Evolutionary conservation across 306 rosid genomes (phyloP).

Genomic region (Glycine tomentella): DNA sequence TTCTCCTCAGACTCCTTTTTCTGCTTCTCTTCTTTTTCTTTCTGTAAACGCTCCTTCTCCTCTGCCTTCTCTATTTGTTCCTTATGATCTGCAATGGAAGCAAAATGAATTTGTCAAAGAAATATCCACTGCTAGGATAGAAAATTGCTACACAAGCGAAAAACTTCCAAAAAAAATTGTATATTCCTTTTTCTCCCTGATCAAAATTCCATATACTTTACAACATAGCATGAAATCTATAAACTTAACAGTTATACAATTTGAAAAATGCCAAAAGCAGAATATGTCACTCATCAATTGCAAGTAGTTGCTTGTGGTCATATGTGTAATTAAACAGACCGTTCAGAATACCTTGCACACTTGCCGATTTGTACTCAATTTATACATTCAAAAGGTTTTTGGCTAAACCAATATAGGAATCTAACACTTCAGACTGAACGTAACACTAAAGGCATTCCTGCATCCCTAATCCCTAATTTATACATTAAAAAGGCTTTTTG

Average conservation of each 20-base stretch:
- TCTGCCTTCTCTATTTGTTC: constrained; percentile 95
- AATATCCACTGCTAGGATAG: constrained; percentile 18
- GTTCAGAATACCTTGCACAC: constrained; percentile 31
- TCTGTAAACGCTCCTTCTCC: constrained; percentile 81
- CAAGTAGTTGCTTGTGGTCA: not conserved
- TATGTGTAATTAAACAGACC: constrained; percentile 31
- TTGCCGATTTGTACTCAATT: constrained; percentile 21
- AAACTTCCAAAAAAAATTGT: not conserved
- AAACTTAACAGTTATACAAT: constrained; percentile 11
- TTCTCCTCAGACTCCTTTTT: constrained; percentile 67
- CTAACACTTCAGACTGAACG: not conserved
- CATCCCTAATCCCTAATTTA: constrained; percentile 21
- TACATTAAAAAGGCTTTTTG: not conserved
- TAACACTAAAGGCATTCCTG: not conserved
- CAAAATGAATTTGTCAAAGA: constrained; percentile 37
- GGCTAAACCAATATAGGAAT: not conserved
- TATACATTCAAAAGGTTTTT: constrained; percentile 13
- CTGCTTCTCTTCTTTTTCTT: constrained; percentile 70
- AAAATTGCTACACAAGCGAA: constrained; percentile 21
- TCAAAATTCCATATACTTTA: constrained; percentile 19
- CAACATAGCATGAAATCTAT: constrained; percentile 1
- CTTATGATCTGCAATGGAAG: constrained; percentile 74
- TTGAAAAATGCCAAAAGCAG: constrained; percentile 8
- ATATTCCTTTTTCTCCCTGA: constrained; percentile 19
- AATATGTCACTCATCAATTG: not conserved